Percentiles rank a stretch among this genome's conserved stretches.
These are phyloP conservation scores for Aegilops longissima DNA, from an alignment of 176 grass and related monocot species.

Conservation along the genomic window DNA sequence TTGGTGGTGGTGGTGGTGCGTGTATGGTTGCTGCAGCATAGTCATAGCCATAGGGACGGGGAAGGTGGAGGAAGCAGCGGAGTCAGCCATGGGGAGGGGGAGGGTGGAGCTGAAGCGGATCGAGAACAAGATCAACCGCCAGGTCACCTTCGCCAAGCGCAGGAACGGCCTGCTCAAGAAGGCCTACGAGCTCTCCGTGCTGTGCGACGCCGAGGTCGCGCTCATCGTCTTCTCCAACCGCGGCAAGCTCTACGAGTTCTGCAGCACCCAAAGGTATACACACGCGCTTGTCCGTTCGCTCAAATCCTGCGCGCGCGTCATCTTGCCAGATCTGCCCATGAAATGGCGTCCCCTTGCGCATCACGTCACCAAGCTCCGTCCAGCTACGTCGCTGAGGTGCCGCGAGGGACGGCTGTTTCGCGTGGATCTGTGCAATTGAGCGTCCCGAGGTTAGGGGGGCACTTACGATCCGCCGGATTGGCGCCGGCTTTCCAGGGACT, in stretches of 20 bases:
- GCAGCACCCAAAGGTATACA: constrained; percentile 56
- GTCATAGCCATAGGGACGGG: background rate
- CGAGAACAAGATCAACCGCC: constrained; percentile 80
- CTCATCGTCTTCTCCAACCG: constrained; percentile 81
- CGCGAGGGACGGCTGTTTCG: background rate
- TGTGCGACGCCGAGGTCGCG: constrained; percentile 78
- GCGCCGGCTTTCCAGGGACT: background rate
- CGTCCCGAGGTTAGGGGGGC: background rate
- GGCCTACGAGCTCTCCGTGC: constrained; percentile 80
- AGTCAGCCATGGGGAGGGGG: constrained; percentile 41
- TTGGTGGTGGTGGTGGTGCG: background rate
- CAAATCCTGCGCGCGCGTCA: background rate
- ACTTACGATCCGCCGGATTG: background rate
- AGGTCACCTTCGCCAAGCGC: constrained; percentile 80
- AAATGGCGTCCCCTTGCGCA: background rate
- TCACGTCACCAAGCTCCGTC: background rate
- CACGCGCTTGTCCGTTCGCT: background rate
- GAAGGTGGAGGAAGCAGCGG: constrained; percentile 6
- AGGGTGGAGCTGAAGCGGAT: constrained; percentile 65
- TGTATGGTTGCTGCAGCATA: background rate
- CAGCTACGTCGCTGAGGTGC: background rate
- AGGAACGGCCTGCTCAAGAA: constrained; percentile 75
- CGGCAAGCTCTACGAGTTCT: constrained; percentile 81
- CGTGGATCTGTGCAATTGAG: background rate
- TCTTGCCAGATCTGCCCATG: constrained; percentile 9